Evolutionary conservation across 352 stramenopile genomes (phyloP), one percentile per base, ranked within the genome.

Genomic region (Pythium aristosporum): DNA sequence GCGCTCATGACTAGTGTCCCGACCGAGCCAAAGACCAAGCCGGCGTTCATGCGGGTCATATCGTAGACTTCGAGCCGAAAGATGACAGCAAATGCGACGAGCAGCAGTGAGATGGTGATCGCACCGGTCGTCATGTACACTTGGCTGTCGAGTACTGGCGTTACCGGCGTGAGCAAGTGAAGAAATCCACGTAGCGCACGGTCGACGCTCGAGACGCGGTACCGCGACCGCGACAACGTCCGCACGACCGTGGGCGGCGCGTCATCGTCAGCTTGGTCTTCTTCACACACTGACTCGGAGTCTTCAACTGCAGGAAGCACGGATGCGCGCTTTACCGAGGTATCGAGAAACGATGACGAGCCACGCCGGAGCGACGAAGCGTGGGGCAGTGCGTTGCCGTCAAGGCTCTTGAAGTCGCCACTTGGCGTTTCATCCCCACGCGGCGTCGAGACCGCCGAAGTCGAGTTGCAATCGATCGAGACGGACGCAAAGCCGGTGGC

Each of bases 1-100:
- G 66, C 69, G 49, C 76, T 83, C 81, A 92, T 92, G 11, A 72
- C 69, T 10, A 92, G 55, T 28, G 81, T 80, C 0, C 79, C 84
- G 3, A 71, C 64, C 1, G 81, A 89, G 1, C 84, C 84, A 28
- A 91, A 72, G 8, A 92, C 58, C 1, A 92, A 72, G 0, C 81
- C 81, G 25, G 78, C 74, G 34, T 89, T 85, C n/a, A 91, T 83
- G 28, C 71, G 47, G 5, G 81, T 87, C 5, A 60, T 57, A 18
- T 75, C 55, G 6, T 66, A 67, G 28, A 89, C 77, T 48, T 79
- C 70, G 9, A 76, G 47, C 20, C 82, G 65, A 55, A 87, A 82
- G 20, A 65, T 44, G 12, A 91, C 39, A 11, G 75, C 74, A 32
- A 72, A 82, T 1, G 69, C 67, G 0, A 75, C 72, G 2, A 91